Evolutionary conservation across 2,329 filamentous ascomycete species (phyloP), one percentile per base, ranked within the genome.

Genomic region (Sclerotinia subarctica): DNA sequence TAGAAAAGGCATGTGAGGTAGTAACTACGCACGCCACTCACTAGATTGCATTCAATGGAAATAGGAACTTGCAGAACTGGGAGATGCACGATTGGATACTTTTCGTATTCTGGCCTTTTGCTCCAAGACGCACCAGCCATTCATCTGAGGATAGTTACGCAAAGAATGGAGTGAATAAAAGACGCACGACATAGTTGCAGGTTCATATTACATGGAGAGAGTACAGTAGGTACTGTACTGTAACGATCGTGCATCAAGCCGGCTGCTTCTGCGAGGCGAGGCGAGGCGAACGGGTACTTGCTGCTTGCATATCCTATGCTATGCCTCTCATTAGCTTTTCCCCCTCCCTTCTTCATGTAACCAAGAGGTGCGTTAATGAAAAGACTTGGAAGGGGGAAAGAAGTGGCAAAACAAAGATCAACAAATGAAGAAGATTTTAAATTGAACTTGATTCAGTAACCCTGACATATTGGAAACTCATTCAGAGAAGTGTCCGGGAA

Each of bases 241-340:
- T 63, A 63, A 63, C 59, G 59, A 63, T 63, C 59, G 59, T 63
- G 59, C 59, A 63, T 63, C 59, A 63, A 63, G 59, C 59, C 59
- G 59, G 59, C 58, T 62, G 21, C 46, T 62, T 29, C 49, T 62
- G 58, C 58, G 57, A 60, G 42, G 57, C 57, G 57, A 60, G 42
- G 57, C 57, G 46, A 62, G 59, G 59, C 59, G 59, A 62, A 62
- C 59, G 59, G 59, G 59, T 62, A 62, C 59, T 62, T 62, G 46
- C 59, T 62, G 59, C 59, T 49, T 62, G 59, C 59, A 63, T 63
- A 63, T 63, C 59, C 59, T 63, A 51, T 63, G 46, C 46, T 51
- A 62, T 62, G 26, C 58, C 29, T 32, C 35, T 42, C 59, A 13
- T 38, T 57, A 57, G 32, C 59, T 24, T 63, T 17, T 51, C 17